Evolutionary conservation across 208 protist species (phyloP).

Genomic region (Trypanosomatidae sp.): DNA sequence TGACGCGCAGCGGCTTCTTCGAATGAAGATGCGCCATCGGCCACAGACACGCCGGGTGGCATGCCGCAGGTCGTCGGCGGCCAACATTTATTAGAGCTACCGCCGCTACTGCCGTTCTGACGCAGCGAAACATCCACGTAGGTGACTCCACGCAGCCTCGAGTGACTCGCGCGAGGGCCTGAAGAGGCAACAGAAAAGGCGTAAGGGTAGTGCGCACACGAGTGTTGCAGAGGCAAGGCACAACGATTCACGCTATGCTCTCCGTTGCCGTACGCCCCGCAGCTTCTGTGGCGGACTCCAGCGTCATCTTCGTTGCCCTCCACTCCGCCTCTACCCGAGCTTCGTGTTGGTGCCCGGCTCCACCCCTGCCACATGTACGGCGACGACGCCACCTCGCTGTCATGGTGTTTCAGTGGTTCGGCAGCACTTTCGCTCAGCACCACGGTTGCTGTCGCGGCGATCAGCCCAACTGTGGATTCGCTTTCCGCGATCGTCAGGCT

Average conservation of each 20-base stretch:
- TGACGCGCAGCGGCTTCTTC: background rate
- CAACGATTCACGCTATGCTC: background rate
- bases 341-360: background rate
- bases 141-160: background rate
- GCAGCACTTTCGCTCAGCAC: background rate
- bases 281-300: background rate
- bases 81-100: background rate
- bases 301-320: background rate
- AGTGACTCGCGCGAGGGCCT: background rate
- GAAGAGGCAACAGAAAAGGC: constrained; percentile 9
- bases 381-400: background rate
- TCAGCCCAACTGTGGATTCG: background rate
- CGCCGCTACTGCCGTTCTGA: background rate
- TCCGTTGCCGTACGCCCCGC: background rate
- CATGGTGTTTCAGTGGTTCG: constrained; percentile 3
- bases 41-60: background rate
- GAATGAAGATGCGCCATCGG: background rate
- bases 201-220: background rate
- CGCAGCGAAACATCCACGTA: background rate
- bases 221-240: background rate
- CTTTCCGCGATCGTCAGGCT: background rate
- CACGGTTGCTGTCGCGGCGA: constrained; percentile 2
- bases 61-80: background rate
- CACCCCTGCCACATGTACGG: background rate
- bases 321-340: no score